Conservation (phyloP, 1,284 basidiomycete genomes). For the Microbotryum intermedium region DNA sequence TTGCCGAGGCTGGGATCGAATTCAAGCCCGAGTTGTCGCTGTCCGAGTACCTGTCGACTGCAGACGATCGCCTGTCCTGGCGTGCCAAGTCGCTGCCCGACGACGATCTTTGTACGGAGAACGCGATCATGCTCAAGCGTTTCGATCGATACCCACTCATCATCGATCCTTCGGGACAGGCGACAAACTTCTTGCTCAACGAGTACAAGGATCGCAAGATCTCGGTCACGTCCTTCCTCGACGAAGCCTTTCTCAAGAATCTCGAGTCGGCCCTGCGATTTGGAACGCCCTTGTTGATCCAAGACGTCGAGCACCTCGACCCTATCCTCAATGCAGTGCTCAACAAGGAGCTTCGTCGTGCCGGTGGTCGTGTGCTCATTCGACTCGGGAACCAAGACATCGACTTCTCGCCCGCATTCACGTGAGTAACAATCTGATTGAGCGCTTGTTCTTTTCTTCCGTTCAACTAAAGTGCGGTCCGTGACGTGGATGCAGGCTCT, state of each 20-base stretch:
- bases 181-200: conserved; percentile 85
- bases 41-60: conserved; percentile 92
- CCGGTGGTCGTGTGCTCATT: conserved; percentile 91
- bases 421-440: conserved; percentile 34
- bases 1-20: conserved; percentile 80
- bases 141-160: conserved; percentile 98
- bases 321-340: conserved; percentile 96
- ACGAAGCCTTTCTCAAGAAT: conserved; percentile 97
- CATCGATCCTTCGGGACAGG: conserved; percentile 98
- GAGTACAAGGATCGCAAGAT: conserved; percentile 96
- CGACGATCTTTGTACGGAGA: conserved; percentile 93
- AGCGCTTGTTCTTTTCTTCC: too few relatives aligned
- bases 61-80: conserved; percentile 93
- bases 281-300: conserved; percentile 92
- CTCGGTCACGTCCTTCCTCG: conserved; percentile 95
- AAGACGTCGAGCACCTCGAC: conserved; percentile 96
- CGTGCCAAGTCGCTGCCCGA: conserved; percentile 88
- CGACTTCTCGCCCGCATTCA: conserved; percentile 98
- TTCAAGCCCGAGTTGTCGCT: conserved; percentile 88
- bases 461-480: background rate
- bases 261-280: conserved; percentile 98
- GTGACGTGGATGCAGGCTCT: conserved; percentile 51
- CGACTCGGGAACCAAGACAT: conserved; percentile 98
- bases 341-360: conserved; percentile 83
- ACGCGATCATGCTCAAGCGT: conserved; percentile 97